These are phyloP conservation scores for Lavandula angustifolia DNA, from an alignment of 257 asterid genomes.

Conservation along the genomic window DNA sequence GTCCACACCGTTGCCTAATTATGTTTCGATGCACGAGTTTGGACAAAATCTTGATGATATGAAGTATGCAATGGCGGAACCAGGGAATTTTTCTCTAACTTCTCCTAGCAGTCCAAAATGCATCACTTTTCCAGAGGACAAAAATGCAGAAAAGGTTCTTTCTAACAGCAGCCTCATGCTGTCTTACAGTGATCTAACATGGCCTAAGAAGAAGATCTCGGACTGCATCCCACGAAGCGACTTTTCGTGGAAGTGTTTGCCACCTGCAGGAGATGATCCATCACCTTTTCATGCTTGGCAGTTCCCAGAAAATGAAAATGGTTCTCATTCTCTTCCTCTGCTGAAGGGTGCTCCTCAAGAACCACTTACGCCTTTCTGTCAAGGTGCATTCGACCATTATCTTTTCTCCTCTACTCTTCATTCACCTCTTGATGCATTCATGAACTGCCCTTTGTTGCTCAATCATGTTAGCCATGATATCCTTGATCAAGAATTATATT, in stretches of 20 bases:
- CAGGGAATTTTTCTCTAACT: conserved; percentile 35
- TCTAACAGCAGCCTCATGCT: conserved; percentile 28
- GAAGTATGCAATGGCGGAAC: conserved; percentile 35
- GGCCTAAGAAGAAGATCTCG: conserved; percentile 28
- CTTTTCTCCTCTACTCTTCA: conserved; percentile 35
- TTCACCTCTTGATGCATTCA: conserved; percentile 34
- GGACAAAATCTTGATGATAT: conserved; percentile 36
- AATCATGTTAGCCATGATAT: conserved; percentile 40
- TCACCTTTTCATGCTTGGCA: conserved; percentile 34
- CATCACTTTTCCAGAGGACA: conserved; percentile 39
- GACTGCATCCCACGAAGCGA: conserved; percentile 32
- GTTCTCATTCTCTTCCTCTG: conserved; percentile 24
- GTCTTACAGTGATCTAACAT: conserved; percentile 34
- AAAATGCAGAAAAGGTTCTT: conserved; percentile 27
- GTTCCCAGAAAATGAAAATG: conserved; percentile 40
- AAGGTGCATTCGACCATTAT: conserved; percentile 31
- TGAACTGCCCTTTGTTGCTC: conserved; percentile 43
- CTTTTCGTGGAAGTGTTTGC: conserved; percentile 38
- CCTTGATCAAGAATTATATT: conserved; percentile 35
- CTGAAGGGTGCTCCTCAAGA: conserved; percentile 36
- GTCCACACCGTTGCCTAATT: conserved; percentile 33
- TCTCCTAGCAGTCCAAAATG: conserved; percentile 38
- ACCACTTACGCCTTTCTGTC: conserved; percentile 24
- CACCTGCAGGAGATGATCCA: conserved; percentile 33
- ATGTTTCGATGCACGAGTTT: conserved; percentile 35